Percentiles rank a stretch among this genome's conserved stretches.
phyloP scores from a whole-genome alignment of 208 protist species.

The Trypanosoma vivax region DNA sequence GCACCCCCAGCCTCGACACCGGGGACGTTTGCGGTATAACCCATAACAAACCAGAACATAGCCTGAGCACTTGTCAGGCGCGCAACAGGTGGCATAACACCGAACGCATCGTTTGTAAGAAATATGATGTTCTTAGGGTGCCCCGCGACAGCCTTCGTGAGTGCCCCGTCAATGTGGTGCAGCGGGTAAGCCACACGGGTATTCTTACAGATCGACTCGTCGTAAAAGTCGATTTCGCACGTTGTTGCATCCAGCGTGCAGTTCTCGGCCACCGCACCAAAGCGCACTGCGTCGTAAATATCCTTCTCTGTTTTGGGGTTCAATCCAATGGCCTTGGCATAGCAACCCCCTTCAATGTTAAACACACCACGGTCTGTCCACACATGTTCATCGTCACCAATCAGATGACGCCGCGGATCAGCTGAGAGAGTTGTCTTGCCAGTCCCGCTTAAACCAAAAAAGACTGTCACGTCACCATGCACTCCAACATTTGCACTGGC shows the following conservation, averaged over 20 bases:
- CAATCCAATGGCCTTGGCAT: constrained; percentile 89
- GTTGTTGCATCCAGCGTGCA: constrained; percentile 55
- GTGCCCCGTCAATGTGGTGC: constrained; percentile 90
- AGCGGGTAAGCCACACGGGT: constrained; percentile 94
- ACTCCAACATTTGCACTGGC: constrained; percentile 86
- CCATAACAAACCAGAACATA: constrained; percentile 94
- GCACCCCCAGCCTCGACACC: constrained; percentile 92
- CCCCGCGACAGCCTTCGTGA: constrained; percentile 58
- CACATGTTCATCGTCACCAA: constrained; percentile 92
- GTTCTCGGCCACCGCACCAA: constrained; percentile 88
- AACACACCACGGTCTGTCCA: constrained; percentile 88
- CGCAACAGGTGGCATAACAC: constrained; percentile 94
- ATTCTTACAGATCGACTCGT: constrained; percentile 94
- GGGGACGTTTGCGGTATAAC: constrained; percentile 92
- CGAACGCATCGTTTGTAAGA: constrained; percentile 96
- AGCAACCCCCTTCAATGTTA: constrained; percentile 92
- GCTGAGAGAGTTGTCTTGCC: constrained; percentile 92
- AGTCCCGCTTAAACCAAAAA: constrained; percentile 90
- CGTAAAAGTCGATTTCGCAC: constrained; percentile 89
- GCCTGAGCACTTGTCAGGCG: constrained; percentile 89
- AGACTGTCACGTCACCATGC: constrained; percentile 70
- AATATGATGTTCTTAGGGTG: constrained; percentile 96
- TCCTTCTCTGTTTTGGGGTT: constrained; percentile 87
- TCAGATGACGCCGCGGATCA: constrained; percentile 77
- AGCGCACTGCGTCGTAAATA: constrained; percentile 86